Conservation (phyloP, 208 protist species). For the Trypanosoma platydactyli region DNA sequence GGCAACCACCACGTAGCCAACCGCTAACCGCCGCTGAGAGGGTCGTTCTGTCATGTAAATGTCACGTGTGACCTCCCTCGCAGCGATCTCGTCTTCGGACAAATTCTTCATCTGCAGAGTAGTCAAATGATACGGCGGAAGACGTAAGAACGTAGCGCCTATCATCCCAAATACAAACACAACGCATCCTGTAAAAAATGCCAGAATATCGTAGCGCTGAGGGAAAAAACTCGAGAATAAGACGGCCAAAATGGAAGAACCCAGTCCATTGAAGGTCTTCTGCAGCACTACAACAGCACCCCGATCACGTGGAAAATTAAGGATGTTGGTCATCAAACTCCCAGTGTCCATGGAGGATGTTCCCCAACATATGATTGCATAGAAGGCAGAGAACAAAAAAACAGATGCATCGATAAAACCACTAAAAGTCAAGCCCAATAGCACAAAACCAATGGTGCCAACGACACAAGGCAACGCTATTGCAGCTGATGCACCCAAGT, state of each 20-base stretch:
- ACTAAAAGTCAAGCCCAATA: conserved; percentile 67
- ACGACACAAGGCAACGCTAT: conserved; percentile 39
- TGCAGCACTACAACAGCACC: conserved; percentile 75
- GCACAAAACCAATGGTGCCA: conserved; percentile 52
- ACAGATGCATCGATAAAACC: conserved; percentile 43
- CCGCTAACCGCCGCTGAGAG: conserved; percentile 42
- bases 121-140: conserved; percentile 56
- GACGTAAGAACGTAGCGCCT: conserved; percentile 39
- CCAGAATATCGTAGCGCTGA: conserved; percentile 26
- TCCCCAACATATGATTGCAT: conserved; percentile 60
- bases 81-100: conserved; percentile 36
- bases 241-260: conserved; percentile 52
- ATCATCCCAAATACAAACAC: conserved; percentile 21
- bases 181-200: conserved; percentile 71
- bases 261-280: conserved; percentile 82
- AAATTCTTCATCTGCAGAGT: conserved; percentile 38
- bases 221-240: conserved; percentile 16
- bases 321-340: conserved; percentile 71
- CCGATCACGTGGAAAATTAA: conserved; percentile 72
- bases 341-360: conserved; percentile 54
- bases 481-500: conserved; percentile 46
- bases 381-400: conserved; percentile 60
- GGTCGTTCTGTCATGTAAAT: conserved; percentile 61
- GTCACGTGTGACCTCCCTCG: conserved; percentile 46
- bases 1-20: conserved; percentile 45